These are phyloP conservation scores for Tetrastigma voinierianum DNA, from an alignment of 164 flowering plant genomes.

Conservation along the genomic window DNA sequence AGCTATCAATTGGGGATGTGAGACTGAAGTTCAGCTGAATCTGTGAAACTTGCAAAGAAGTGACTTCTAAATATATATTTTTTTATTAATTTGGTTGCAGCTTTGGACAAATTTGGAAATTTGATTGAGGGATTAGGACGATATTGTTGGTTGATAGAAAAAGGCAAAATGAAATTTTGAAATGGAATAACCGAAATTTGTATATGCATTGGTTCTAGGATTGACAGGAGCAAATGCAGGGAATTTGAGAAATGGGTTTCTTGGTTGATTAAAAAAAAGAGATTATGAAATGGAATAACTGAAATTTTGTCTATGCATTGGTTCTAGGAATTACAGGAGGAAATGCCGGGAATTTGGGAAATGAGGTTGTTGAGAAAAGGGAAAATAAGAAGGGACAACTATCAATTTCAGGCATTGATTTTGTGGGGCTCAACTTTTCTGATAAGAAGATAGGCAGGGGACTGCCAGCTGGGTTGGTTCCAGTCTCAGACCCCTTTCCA, in stretches of 20 bases:
- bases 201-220: conserved; percentile 24
- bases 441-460: conserved; percentile 73
- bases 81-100: too few species aligned
- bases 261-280: too few species aligned
- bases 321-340: too few species aligned
- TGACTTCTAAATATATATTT: too few species aligned
- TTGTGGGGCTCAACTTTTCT: conserved; percentile 69
- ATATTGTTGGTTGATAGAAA: not conserved
- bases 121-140: not conserved
- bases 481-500: conserved; percentile 52
- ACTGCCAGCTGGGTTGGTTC: conserved; percentile 77
- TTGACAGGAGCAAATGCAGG: conserved; percentile 16
- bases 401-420: conserved; percentile 59
- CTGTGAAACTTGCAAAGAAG: too few species aligned
- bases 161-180: not conserved
- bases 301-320: too few species aligned
- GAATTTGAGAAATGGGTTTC: conserved; percentile 14
- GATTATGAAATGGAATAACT: too few species aligned
- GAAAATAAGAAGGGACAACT: conserved; percentile 36
- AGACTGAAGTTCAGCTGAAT: too few species aligned
- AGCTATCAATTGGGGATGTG: too few species aligned
- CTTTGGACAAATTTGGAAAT: too few species aligned
- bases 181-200: not conserved
- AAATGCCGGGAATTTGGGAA: too few species aligned
- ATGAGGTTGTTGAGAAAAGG: conserved; percentile 17